These are phyloP conservation scores for Ceratocystis albifundus DNA, from an alignment of 2,329 filamentous ascomycete species.

Conservation along the genomic window DNA sequence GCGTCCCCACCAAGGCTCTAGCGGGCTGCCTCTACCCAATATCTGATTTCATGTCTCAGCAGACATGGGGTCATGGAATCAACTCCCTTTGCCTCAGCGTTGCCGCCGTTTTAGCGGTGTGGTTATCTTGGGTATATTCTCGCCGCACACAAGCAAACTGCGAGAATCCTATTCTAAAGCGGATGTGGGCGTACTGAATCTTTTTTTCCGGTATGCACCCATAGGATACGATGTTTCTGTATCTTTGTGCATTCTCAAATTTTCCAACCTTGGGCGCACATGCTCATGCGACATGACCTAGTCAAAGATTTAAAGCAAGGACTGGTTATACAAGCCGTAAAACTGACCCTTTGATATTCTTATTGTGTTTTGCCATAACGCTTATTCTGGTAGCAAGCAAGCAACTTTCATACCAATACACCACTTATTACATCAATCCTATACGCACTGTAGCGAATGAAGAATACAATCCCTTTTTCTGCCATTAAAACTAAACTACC, in stretches of 20 bases:
- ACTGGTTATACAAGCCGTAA: not conserved
- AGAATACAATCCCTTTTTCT: not conserved
- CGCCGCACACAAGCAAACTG: not conserved
- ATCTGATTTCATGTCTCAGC: slow-evolving; percentile 8
- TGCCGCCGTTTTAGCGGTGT: slow-evolving; percentile 30
- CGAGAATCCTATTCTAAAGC: not conserved
- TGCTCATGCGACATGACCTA: not conserved
- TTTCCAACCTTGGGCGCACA: not conserved
- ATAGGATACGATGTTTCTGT: not conserved
- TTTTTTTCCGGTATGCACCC: too few species aligned
- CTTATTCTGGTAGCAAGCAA: not conserved
- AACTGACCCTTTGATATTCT: too few species aligned
- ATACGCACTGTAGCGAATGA: not conserved
- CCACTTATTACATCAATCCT: not conserved
- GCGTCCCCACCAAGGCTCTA: slow-evolving; percentile 58
- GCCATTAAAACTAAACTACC: not conserved
- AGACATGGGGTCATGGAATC: slow-evolving; percentile 40
- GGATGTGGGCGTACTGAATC: not conserved
- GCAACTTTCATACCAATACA: not conserved
- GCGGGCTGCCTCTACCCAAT: slow-evolving; percentile 50
- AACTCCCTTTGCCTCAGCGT: slow-evolving; percentile 50
- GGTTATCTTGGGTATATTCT: slow-evolving; percentile 1
- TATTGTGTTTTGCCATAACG: not conserved
- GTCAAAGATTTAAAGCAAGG: not conserved
- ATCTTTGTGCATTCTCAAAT: not conserved